Base-by-base conservation (phyloP, 2,329 filamentous ascomycete genomes). In the Trichocomaceae sp. region DNA sequence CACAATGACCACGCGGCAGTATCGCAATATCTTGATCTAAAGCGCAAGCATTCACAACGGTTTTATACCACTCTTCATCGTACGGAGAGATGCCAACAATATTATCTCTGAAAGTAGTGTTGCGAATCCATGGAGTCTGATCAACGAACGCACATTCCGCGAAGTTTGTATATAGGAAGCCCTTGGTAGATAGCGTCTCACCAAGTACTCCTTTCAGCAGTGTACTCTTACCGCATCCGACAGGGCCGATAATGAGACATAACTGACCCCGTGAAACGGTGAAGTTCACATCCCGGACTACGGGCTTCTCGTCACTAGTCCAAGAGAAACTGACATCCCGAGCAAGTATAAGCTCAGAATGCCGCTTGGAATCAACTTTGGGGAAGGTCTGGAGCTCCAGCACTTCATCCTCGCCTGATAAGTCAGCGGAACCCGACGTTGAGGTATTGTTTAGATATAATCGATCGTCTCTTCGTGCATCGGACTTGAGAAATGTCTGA, bases 211-310 rank as follows among this genome's bases (percentile, higher is more conserved):
- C 61, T 53, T 70, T 70, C 52, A 87, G 77, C 46, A 84, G 81
- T 19, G 83, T 86, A 1, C 82, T 85, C 63, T 87, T 87, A 0
- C 84, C 84, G 1, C 83, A 81, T 1, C 84, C 84, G 0, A 81
- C 84, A 4, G 83, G 81, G 0, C 84, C 84, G 2, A 86, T 83
- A 10, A 87, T 72, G 2, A 82, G 83, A 58, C 77, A 79, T 62
- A 86, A 86, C 50, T 83, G 77, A 1, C 82, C 81, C 0, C 81
- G 74, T 26, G 77, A 69, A 50, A 87, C 79, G 1, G 74, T 76
- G 29, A 87, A 73, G 12, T 75, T 79, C 13, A 87, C 69, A 3
- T 74, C 76, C 17, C 77, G 71, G 1, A 89, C 72, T 13, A 86
- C 81, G 29, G 75, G 70, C 13, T 78, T 72, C 39, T 83, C 76